Percentiles rank a stretch among this genome's conserved stretches.
These are phyloP conservation scores for Nakazawaea molendinolei DNA, from an alignment of 805 yeast genomes.

Conservation along the genomic window DNA sequence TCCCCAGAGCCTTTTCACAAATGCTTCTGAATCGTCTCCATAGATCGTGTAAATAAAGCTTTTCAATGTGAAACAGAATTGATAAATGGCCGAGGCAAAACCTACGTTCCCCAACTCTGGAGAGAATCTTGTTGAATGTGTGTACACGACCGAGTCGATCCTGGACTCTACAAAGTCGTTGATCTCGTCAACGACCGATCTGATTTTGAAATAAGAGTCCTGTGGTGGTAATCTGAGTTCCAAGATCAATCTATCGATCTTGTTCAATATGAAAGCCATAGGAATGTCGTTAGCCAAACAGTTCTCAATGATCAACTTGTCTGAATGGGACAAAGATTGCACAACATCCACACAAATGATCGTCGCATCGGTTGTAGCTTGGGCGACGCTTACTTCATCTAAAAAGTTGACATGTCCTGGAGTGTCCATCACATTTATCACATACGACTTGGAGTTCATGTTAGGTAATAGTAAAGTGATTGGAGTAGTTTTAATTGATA, in stretches of 20 bases:
- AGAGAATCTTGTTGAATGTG: conserved; percentile 32
- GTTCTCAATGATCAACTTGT: conserved; percentile 45
- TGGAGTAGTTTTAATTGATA: conserved; percentile 59
- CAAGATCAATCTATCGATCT: conserved; percentile 76
- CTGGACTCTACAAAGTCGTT: conserved; percentile 43
- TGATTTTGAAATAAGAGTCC: conserved; percentile 67
- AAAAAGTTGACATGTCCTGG: conserved; percentile 89
- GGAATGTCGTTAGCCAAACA: conserved; percentile 45
- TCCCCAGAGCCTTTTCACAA: conserved; percentile 72
- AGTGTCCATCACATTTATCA: conserved; percentile 66
- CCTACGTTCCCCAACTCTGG: conserved; percentile 64
- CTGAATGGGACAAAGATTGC: conserved; percentile 68
- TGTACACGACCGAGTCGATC: conserved; percentile 19
- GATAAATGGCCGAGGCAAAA: conserved; percentile 63
- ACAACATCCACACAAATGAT: conserved; percentile 74
- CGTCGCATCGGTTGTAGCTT: conserved; percentile 57
- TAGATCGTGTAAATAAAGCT: conserved; percentile 51
- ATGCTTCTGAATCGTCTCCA: conserved; percentile 25
- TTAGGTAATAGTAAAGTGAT: conserved; percentile 54
- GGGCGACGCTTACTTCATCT: conserved; percentile 62
- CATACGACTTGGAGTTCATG: conserved; percentile 42
- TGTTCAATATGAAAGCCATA: conserved; percentile 62
- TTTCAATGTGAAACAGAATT: conserved; percentile 57
- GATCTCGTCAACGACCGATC: conserved; percentile 54
- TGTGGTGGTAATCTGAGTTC: conserved; percentile 71